Conservation (phyloP, 495 filamentous ascomycete genomes). For the Cercophora samala region DNA sequence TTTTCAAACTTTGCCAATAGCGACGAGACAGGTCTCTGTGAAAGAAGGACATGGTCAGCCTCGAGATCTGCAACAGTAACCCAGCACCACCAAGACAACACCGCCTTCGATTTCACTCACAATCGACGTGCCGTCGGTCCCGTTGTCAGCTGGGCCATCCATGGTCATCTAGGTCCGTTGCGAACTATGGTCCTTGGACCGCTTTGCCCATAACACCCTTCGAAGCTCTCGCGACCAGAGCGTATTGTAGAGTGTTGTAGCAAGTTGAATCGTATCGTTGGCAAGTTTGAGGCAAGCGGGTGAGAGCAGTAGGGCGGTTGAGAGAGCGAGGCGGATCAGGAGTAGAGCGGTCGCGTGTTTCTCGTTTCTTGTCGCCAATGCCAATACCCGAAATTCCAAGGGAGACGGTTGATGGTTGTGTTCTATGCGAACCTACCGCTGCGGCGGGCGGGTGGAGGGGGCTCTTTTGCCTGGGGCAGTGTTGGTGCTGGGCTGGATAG, state of each 20-base stretch:
- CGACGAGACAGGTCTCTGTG: slow-evolving; percentile 81
- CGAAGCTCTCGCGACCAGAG: slow-evolving; percentile 4
- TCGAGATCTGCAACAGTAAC: background rate
- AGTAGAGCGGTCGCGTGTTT: slow-evolving; percentile 5
- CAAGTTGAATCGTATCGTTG: background rate
- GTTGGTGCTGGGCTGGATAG: slow-evolving; percentile 9
- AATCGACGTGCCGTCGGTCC: slow-evolving; percentile 59
- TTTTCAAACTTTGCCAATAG: slow-evolving; percentile 90
- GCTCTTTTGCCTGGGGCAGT: slow-evolving; percentile 10
- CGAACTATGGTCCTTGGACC: slow-evolving; percentile 30
- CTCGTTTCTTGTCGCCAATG: slow-evolving; percentile 1
- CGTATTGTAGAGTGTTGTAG: background rate
- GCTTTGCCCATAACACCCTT: slow-evolving; percentile 35
- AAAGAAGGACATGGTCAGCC: slow-evolving; percentile 26
- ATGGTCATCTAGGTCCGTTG: slow-evolving; percentile 36
- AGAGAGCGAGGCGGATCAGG: background rate
- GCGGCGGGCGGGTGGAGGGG: slow-evolving; percentile 11
- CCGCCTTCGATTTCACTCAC: slow-evolving; percentile 37
- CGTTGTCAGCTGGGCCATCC: slow-evolving; percentile 40
- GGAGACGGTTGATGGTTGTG: slow-evolving; percentile 3
- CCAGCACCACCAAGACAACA: background rate
- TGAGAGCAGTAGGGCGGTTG: slow-evolving; percentile 2
- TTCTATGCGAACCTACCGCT: slow-evolving; percentile 6
- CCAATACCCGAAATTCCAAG: slow-evolving; percentile 10
- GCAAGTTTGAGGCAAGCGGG: slow-evolving; percentile 8